Percentiles rank a stretch among this genome's conserved stretches.
phyloP scores from a whole-genome alignment of 2,329 filamentous ascomycete genomes.

The Colletotrichum gloeosporioides region DNA sequence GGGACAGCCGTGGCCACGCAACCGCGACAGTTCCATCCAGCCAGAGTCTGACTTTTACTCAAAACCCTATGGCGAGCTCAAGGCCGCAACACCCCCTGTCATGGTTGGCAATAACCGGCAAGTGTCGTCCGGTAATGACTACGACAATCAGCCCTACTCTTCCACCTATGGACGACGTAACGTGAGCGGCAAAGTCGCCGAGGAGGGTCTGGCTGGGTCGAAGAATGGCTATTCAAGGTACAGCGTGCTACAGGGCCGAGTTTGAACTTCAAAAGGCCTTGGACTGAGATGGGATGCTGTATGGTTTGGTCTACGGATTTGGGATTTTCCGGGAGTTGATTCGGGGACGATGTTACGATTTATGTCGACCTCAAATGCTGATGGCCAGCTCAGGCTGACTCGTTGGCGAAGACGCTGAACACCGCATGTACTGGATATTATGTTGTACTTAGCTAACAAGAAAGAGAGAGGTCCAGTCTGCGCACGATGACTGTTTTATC shows the following conservation, averaged over 20 bases:
- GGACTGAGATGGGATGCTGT: background rate
- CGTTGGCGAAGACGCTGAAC: background rate
- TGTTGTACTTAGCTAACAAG: background rate
- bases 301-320: background rate
- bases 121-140: constrained; percentile 66
- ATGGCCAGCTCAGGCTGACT: background rate
- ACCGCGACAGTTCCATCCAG: constrained; percentile 55
- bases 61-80: constrained; percentile 66
- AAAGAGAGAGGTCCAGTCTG: background rate
- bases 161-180: constrained; percentile 54
- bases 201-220: constrained; percentile 66
- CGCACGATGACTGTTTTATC: background rate
- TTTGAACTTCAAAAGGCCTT: background rate
- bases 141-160: constrained; percentile 35
- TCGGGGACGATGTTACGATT: background rate
- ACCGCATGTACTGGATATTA: background rate
- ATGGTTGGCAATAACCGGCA: constrained; percentile 57
- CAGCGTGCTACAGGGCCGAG: constrained; percentile 20
- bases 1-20: constrained; percentile 25
- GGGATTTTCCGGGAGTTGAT: background rate
- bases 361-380: background rate
- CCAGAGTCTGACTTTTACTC: constrained; percentile 54
- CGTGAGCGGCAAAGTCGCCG: constrained; percentile 75
- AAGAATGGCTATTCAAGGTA: constrained; percentile 24
- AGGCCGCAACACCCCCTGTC: constrained; percentile 57